Base-by-base conservation (phyloP, 345 rosid genomes). In the Eucalyptus pauciflora region DNA sequence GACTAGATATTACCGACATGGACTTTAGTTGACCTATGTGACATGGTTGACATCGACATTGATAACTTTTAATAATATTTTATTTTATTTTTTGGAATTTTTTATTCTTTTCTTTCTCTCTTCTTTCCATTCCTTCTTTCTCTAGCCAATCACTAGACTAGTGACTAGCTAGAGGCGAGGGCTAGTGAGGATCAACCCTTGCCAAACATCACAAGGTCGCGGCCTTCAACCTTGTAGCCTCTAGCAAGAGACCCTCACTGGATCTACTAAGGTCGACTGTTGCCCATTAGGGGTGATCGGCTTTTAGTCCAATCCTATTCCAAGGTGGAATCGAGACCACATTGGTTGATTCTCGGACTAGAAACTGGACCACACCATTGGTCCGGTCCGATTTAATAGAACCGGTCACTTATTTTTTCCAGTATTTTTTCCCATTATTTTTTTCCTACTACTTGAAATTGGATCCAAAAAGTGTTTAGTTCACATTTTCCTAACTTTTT, bases 1-100 rank as follows among this genome's bases (percentile, higher is more conserved):
- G 4, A 1, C 0, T 0, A 0, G 1, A 17, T 52, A 52, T 52
- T 52, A 1, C 4, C 3, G 0, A 52, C 1, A 2, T 18, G 24
- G 2, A 52, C 10, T 52, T 18, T 52, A 1, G 4, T 52, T 0
- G 0, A 52, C 1, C 0, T 1, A 18, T 18, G 0, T 17, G 10
- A 4, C 1, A 18, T 18, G 24, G 3, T 52, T 52, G 24, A 52
- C 7, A 52, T 0, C 7, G 0, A 18, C 0, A 2, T 52, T 52
- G 4, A 52, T 18, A 52, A 52, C 0, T 52, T 7, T 52, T 52
- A 1, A 3, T 7, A 52, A 52, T 18, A 52, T 3, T 52, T 7
- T 52, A 52, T 33, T 33, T 33, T 33, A 33, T 37, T 50, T 15
- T 52, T 52, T 52, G 2, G 1, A 52, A 18, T 0, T 51, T 49